A percentile compares a stretch with the other conserved stretches of the same genome.
Conservation (phyloP, 305 asterid genomes). For the Fraxinus platypoda region DNA sequence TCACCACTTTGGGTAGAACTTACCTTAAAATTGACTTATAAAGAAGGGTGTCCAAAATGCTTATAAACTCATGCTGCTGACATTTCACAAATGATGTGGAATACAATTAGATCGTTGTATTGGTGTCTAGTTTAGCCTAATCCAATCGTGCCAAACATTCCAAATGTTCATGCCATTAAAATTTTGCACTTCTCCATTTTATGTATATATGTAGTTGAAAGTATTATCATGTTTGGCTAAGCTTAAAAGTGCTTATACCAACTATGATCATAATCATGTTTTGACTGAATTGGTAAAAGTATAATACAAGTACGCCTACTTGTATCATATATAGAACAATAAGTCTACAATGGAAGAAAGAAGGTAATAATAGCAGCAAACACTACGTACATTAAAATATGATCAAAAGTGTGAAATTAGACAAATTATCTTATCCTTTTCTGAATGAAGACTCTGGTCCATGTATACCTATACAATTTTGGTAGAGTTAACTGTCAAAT, state of each 20-base stretch:
- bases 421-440: neutral
- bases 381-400: neutral
- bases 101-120: neutral
- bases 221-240: neutral
- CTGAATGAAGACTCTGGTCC: neutral
- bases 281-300: neutral
- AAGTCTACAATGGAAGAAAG: neutral
- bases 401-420: neutral
- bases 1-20: neutral
- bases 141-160: neutral
- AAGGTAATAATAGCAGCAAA: neutral
- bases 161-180: neutral
- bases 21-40: neutral
- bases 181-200: neutral
- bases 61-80: neutral
- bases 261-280: neutral
- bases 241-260: neutral
- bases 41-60: neutral
- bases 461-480: neutral
- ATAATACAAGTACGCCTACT: neutral
- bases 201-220: neutral
- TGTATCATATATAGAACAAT: neutral
- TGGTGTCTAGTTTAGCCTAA: neutral
- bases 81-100: neutral
- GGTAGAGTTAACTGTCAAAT: neutral